phyloP scores from a whole-genome alignment of 805 yeast genomes.

The Zygosaccharomyces kombuchaensis region DNA sequence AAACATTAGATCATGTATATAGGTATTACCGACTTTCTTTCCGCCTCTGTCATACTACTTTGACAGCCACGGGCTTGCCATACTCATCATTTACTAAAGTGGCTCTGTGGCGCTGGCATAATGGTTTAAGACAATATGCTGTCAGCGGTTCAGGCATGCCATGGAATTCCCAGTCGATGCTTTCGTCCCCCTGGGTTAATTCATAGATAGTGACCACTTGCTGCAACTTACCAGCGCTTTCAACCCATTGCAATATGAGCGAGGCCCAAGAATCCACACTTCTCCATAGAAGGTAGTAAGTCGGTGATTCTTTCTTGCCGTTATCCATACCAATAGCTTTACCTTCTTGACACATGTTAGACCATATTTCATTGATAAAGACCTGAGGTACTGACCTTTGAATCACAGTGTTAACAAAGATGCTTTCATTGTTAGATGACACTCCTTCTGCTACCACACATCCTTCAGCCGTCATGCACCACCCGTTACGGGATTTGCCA shows the following conservation, averaged over 20 bases:
- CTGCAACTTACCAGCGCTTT: slow-evolving; percentile 71
- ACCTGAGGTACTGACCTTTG: slow-evolving; percentile 52
- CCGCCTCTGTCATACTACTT: slow-evolving; percentile 44
- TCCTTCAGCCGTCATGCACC: slow-evolving; percentile 44
- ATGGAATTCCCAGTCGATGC: slow-evolving; percentile 52
- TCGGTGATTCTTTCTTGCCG: slow-evolving; percentile 37
- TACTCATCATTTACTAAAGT: slow-evolving; percentile 65
- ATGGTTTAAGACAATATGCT: slow-evolving; percentile 47
- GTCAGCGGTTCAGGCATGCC: slow-evolving; percentile 58
- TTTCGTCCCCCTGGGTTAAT: slow-evolving; percentile 59
- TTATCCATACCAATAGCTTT: slow-evolving; percentile 48
- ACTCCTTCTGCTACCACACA: slow-evolving; percentile 28
- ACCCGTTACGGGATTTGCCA: slow-evolving; percentile 52
- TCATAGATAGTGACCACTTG: slow-evolving; percentile 80
- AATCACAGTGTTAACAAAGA: slow-evolving; percentile 51
- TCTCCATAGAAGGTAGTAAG: slow-evolving; percentile 55
- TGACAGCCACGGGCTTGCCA: slow-evolving; percentile 71
- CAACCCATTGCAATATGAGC: slow-evolving; percentile 63
- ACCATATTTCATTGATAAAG: slow-evolving; percentile 52
- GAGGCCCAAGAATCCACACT: slow-evolving; percentile 66
- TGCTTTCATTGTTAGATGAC: slow-evolving; percentile 13
- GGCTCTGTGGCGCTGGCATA: slow-evolving; percentile 69
- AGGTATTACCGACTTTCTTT: not conserved
- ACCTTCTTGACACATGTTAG: slow-evolving; percentile 49
- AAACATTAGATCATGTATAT: slow-evolving; percentile 7